Conservation (phyloP, 208 protist genomes). For the Acanthamoeba lenticulata region DNA sequence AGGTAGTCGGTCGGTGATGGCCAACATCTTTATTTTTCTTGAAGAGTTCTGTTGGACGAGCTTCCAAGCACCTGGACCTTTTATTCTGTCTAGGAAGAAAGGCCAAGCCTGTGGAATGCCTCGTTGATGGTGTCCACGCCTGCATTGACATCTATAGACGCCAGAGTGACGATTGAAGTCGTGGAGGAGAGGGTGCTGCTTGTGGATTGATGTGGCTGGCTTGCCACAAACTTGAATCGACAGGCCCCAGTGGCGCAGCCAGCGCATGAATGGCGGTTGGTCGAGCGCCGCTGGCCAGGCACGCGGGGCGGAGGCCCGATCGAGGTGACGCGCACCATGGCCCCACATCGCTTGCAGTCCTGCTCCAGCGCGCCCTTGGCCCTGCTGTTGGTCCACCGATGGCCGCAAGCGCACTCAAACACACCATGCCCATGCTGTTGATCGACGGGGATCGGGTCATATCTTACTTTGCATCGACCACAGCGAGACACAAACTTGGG, state of each 20-base stretch:
- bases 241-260: slow-evolving; percentile 17
- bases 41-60: too few species aligned
- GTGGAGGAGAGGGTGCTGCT: not conserved
- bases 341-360: slow-evolving; percentile 14
- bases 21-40: too few species aligned
- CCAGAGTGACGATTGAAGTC: not conserved
- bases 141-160: not conserved
- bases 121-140: not conserved
- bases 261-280: not conserved
- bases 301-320: not conserved
- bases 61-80: too few species aligned
- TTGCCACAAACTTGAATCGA: not conserved
- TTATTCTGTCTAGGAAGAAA: not conserved
- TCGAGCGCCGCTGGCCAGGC: not conserved
- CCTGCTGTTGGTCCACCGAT: slow-evolving; percentile 42
- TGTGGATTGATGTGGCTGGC: not conserved
- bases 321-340: not conserved
- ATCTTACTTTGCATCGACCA: not conserved
- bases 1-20: too few species aligned
- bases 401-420: not conserved
- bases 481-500: slow-evolving; percentile 31
- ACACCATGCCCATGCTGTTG: not conserved
- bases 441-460: not conserved
- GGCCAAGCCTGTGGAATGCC: not conserved
- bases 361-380: not conserved